A percentile compares a stretch with the other conserved stretches of the same genome.
These are phyloP conservation scores for Prunus kanzakura DNA, from an alignment of 306 rosid genomes.

Conservation along the genomic window DNA sequence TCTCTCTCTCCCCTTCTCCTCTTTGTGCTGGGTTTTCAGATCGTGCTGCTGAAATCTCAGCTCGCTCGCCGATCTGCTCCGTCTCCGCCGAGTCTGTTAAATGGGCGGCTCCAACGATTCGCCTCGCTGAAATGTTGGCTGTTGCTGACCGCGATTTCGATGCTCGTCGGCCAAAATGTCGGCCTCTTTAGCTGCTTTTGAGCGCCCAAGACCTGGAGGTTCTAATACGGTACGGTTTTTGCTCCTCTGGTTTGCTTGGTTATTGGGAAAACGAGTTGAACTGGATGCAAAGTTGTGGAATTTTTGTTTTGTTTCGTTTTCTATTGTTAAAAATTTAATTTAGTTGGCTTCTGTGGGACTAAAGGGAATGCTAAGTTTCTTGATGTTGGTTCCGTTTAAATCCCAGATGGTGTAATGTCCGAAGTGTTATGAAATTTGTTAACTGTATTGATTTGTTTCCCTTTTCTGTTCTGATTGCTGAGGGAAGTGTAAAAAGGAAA, in stretches of 20 bases:
- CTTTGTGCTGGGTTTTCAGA: conserved; percentile 23
- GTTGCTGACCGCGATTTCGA: conserved; percentile 28
- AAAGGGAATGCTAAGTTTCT: not conserved
- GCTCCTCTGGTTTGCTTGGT: conserved; percentile 20
- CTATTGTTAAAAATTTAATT: not conserved
- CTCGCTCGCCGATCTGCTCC: conserved; percentile 37
- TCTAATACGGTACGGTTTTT: conserved; percentile 64
- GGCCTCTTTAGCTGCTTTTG: conserved; percentile 81
- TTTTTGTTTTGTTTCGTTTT: not conserved
- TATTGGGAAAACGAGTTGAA: conserved; percentile 26
- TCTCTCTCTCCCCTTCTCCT: no score
- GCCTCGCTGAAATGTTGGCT: conserved; percentile 31
- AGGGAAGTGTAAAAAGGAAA: not conserved
- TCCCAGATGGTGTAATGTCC: not conserved
- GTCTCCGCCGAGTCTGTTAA: conserved; percentile 23
- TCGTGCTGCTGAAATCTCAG: conserved; percentile 25
- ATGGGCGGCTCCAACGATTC: conserved; percentile 21
- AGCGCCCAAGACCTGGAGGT: conserved; percentile 74
- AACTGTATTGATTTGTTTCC: not conserved
- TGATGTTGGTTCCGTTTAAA: not conserved
- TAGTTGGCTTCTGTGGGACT: not conserved
- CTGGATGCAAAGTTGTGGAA: not conserved
- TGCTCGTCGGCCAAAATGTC: conserved; percentile 69
- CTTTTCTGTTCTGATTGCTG: not conserved
- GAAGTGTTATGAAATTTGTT: not conserved